These are phyloP conservation scores for Suillus occidentalis DNA, from an alignment of 768 basidiomycete species.

Conservation along the genomic window DNA sequence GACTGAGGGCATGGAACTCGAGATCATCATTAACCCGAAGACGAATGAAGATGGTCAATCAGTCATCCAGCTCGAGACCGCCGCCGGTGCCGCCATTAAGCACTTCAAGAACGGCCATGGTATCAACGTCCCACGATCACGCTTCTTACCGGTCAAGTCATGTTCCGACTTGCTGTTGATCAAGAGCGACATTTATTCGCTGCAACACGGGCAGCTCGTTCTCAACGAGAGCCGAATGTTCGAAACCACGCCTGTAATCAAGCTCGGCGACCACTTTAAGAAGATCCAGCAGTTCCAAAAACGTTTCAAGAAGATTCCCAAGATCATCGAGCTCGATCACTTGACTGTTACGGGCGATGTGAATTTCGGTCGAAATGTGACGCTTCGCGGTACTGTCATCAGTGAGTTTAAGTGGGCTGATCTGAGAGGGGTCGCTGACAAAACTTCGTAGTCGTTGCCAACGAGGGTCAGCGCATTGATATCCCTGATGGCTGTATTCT, in stretches of 20 bases:
- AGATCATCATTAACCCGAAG: slow-evolving; percentile 80
- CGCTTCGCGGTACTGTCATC: slow-evolving; percentile 67
- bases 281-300: slow-evolving; percentile 73
- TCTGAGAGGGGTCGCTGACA: background rate
- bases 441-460: slow-evolving; percentile 54
- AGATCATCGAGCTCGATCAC: slow-evolving; percentile 73
- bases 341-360: slow-evolving; percentile 72
- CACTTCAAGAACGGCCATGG: slow-evolving; percentile 67
- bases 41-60: slow-evolving; percentile 65
- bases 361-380: slow-evolving; percentile 64
- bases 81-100: slow-evolving; percentile 75
- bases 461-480: slow-evolving; percentile 72
- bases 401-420: slow-evolving; percentile 24
- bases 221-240: slow-evolving; percentile 62
- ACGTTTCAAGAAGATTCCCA: slow-evolving; percentile 74
- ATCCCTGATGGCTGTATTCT: slow-evolving; percentile 74
- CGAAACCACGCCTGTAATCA: slow-evolving; percentile 67
- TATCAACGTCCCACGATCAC: slow-evolving; percentile 70
- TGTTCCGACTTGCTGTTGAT: slow-evolving; percentile 66
- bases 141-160: slow-evolving; percentile 68
- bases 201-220: slow-evolving; percentile 67
- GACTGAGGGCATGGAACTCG: slow-evolving; percentile 64
- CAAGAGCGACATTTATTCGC: slow-evolving; percentile 69
- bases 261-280: slow-evolving; percentile 78
- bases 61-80: slow-evolving; percentile 78